Evolutionary conservation across 2,329 filamentous ascomycete genomes (phyloP).

Genomic region (Fusarium veterinarium): DNA sequence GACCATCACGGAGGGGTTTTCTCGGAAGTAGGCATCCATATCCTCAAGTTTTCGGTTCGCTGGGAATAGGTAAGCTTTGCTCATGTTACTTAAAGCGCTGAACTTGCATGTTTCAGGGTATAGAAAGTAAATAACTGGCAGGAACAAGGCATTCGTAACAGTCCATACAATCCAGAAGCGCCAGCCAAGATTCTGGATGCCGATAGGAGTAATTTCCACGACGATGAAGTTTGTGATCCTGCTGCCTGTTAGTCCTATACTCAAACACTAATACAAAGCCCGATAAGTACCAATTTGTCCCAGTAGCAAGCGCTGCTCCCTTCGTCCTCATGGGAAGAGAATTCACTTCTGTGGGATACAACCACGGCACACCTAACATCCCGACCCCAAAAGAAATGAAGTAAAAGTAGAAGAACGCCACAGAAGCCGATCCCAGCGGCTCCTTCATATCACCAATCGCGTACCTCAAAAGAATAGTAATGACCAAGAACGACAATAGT

Average conservation of each 20-base stretch:
- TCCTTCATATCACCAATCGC: conserved; percentile 10
- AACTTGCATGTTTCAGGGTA: conserved; percentile 57
- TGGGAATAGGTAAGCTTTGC: background rate
- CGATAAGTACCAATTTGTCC: conserved; percentile 23
- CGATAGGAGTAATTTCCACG: conserved; percentile 52
- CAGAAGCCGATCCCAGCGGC: background rate
- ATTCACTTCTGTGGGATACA: conserved; percentile 52
- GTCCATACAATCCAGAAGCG: conserved; percentile 65
- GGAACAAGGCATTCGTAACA: conserved; percentile 58
- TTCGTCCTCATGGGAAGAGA: conserved; percentile 49
- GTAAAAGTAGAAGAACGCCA: conserved; percentile 34
- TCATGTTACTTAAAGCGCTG: too few species aligned
- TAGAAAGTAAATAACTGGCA: conserved; percentile 61
- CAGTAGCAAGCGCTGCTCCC: conserved; percentile 34
- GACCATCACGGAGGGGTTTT: conserved; percentile 56
- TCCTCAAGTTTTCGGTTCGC: conserved; percentile 44
- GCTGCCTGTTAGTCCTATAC: background rate
- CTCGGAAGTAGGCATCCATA: conserved; percentile 52
- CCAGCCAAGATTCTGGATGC: conserved; percentile 59
- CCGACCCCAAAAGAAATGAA: conserved; percentile 33
- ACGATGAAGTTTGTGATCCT: conserved; percentile 46
- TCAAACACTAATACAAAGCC: background rate
- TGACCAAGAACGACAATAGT: conserved; percentile 23
- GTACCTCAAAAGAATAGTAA: conserved; percentile 26
- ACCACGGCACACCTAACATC: conserved; percentile 39